A percentile compares a stretch with the other conserved stretches of the same genome.
Conservation (phyloP, 768 basidiomycete species). For the Macrocybe gigantea region DNA sequence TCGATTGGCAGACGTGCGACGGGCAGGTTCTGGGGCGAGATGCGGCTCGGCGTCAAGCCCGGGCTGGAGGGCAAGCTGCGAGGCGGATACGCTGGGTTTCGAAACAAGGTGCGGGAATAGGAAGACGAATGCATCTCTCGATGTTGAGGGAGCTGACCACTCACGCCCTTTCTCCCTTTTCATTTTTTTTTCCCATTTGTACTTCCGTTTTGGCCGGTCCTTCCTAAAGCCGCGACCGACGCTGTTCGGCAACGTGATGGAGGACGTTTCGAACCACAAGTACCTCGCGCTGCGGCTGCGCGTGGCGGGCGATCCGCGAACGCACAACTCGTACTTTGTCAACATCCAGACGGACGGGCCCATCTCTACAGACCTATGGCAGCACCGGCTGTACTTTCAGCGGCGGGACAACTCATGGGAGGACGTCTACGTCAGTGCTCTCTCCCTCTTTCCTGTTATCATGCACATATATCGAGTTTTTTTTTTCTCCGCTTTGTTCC, state of each 20-base stretch:
- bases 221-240: constrained; percentile 58
- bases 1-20: constrained; percentile 45
- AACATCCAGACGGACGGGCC: constrained; percentile 89
- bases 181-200: background rate
- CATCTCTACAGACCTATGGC: constrained; percentile 85
- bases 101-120: constrained; percentile 58
- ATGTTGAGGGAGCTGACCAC: no score
- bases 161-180: background rate
- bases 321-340: constrained; percentile 83
- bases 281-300: constrained; percentile 81
- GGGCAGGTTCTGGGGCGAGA: constrained; percentile 74
- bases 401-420: constrained; percentile 69
- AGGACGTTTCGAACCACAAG: constrained; percentile 78
- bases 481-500: background rate
- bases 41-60: constrained; percentile 63
- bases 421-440: constrained; percentile 61
- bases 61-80: constrained; percentile 65
- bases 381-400: constrained; percentile 83
- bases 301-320: constrained; percentile 68
- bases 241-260: constrained; percentile 78
- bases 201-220: no score
- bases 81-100: constrained; percentile 87
- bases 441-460: constrained; percentile 4
- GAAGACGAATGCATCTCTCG: no score
- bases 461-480: constrained; percentile 8